phyloP scores from a whole-genome alignment of 2,329 filamentous ascomycete species.

The Fusarium sp. region DNA sequence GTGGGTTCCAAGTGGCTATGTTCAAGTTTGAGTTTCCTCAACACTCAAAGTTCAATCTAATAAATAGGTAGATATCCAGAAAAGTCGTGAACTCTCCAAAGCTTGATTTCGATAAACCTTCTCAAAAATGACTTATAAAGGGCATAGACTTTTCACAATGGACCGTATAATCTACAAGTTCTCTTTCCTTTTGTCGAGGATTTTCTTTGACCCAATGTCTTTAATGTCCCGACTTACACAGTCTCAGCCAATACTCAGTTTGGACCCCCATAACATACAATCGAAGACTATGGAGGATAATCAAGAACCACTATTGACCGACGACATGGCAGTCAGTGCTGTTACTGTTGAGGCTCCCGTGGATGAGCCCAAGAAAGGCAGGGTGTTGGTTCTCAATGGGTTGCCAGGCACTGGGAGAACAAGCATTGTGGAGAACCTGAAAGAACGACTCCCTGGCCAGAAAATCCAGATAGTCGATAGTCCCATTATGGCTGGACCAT shows the following conservation, averaged over 20 bases:
- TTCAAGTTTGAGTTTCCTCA: not conserved
- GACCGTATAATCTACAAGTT: not conserved
- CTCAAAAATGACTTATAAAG: not conserved
- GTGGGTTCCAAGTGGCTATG: not conserved
- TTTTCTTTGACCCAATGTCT: not conserved
- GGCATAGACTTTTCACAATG: not conserved
- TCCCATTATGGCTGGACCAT: constrained; percentile 1
- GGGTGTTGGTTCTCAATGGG: constrained; percentile 20
- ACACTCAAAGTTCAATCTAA: not conserved
- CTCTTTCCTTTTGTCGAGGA: not conserved
- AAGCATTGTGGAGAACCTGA: not conserved
- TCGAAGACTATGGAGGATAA: not conserved
- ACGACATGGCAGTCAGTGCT: not conserved
- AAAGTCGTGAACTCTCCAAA: not conserved
- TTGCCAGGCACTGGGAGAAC: not conserved
- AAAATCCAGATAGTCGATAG: constrained; percentile 7
- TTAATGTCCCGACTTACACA: not conserved
- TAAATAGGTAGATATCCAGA: not conserved
- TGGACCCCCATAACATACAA: not conserved
- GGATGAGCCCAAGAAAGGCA: not conserved
- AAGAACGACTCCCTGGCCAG: not conserved
- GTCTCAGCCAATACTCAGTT: not conserved
- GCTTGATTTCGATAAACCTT: not conserved
- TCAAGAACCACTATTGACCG: not conserved
- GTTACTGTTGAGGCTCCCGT: not conserved